These are phyloP conservation scores for Mycena citricolor DNA, from an alignment of 1,284 basidiomycete genomes.

Conservation along the genomic window DNA sequence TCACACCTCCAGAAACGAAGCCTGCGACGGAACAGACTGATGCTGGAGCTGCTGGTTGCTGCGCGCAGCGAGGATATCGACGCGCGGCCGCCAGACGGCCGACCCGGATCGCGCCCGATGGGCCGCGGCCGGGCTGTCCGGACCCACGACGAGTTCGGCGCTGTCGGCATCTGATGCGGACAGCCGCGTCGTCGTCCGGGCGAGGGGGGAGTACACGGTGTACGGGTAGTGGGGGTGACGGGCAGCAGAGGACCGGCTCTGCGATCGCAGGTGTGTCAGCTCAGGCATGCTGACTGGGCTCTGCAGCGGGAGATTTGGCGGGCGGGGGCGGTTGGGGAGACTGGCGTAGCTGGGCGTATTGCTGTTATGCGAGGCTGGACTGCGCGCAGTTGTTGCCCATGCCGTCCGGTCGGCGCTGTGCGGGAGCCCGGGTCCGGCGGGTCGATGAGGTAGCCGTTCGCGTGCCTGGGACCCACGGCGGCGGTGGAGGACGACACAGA, in stretches of 20 bases:
- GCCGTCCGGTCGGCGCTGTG: no score
- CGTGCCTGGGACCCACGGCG: not conserved
- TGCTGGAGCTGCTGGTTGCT: no score
- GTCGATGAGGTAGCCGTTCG: conserved; percentile 6
- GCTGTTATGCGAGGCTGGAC: no score
- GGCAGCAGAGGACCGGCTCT: not conserved
- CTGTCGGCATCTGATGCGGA: no score
- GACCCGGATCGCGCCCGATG: not conserved
- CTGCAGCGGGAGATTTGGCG: no score
- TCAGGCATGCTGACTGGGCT: conserved; percentile 18
- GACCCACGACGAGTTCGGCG: no score
- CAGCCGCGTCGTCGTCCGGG: conserved; percentile 12
- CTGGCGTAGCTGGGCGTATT: conserved; percentile 11
- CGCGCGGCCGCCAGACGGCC: conserved; percentile 13
- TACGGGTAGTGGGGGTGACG: no score
- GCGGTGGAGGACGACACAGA: conserved; percentile 9
- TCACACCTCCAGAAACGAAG: no score
- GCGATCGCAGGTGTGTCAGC: conserved; percentile 10
- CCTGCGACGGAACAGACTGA: no score
- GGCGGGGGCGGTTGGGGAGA: conserved; percentile 18
- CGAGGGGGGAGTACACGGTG: conserved; percentile 17
- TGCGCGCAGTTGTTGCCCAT: no score
- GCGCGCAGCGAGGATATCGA: conserved; percentile 10
- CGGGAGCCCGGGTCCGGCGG: no score
- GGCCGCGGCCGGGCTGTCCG: no score